Conservation (phyloP, 257 asterid genomes). For the Eustoma russellianum region DNA sequence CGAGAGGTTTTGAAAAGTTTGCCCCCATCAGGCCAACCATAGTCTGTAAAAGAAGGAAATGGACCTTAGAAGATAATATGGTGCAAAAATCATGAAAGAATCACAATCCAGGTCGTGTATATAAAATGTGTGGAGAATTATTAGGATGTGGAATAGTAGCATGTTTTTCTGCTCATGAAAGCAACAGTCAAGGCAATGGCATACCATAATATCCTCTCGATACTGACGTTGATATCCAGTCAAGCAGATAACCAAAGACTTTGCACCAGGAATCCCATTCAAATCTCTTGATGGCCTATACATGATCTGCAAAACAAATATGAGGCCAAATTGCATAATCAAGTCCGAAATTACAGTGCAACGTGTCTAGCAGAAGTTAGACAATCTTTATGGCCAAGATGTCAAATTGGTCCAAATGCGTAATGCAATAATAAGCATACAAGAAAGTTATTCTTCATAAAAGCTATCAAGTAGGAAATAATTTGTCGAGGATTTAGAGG, state of each 20-base stretch:
- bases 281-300: conserved; percentile 62
- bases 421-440: too few species aligned
- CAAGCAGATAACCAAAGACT: conserved; percentile 59
- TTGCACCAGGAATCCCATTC: conserved; percentile 79
- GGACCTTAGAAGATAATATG: conserved; percentile 4
- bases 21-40: conserved; percentile 97
- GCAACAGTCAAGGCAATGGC: conserved; percentile 13
- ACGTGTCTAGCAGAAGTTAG: too few species aligned
- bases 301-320: conserved; percentile 40
- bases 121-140: background rate
- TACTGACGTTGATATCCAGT: conserved; percentile 77
- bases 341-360: too few species aligned
- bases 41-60: conserved; percentile 32
- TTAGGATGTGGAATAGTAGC: background rate
- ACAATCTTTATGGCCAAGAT: too few species aligned
- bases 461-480: too few species aligned
- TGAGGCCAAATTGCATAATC: too few species aligned
- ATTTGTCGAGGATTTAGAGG: too few species aligned
- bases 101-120: background rate
- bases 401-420: too few species aligned
- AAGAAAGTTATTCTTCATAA: too few species aligned
- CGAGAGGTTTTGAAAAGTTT: conserved; percentile 69
- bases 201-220: conserved; percentile 83
- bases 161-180: conserved; percentile 7
- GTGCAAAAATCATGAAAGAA: background rate